A percentile compares a stretch with the other conserved stretches of the same genome.
Conservation (phyloP, 2,329 filamentous ascomycete species). For the Seiridium unicorne region DNA sequence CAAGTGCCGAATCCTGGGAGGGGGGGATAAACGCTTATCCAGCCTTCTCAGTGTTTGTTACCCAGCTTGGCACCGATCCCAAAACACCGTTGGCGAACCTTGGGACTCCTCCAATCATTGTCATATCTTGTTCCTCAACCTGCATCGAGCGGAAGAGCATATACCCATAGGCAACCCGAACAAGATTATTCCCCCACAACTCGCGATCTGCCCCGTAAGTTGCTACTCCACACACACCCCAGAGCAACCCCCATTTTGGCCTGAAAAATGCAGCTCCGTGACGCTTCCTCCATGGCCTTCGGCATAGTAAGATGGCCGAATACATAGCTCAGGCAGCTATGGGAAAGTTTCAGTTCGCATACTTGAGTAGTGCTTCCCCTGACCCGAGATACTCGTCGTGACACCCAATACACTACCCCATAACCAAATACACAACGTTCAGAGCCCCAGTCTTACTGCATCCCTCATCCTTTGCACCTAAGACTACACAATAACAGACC, state of each 20-base stretch:
- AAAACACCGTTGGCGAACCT: no score
- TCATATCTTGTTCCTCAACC: background rate
- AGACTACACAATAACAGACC: background rate
- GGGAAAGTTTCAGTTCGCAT: no score
- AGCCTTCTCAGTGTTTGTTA: no score
- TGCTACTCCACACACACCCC: background rate
- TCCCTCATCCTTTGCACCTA: no score
- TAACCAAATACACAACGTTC: no score
- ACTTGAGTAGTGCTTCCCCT: no score
- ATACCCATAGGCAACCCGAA: background rate
- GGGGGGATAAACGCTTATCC: background rate
- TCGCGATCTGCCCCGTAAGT: background rate
- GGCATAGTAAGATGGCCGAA: background rate
- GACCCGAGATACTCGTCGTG: no score
- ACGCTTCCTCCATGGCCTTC: background rate
- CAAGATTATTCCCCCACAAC: background rate
- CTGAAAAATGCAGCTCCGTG: background rate
- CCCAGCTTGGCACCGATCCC: no score
- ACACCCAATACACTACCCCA: no score
- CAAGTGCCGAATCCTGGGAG: background rate
- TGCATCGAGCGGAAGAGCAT: background rate
- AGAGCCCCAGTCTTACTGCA: no score
- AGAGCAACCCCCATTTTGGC: background rate
- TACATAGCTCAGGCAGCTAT: no score
- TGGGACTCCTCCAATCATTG: background rate